Conservation (phyloP, 306 rosid species). For the Prinsepia uniflora region DNA sequence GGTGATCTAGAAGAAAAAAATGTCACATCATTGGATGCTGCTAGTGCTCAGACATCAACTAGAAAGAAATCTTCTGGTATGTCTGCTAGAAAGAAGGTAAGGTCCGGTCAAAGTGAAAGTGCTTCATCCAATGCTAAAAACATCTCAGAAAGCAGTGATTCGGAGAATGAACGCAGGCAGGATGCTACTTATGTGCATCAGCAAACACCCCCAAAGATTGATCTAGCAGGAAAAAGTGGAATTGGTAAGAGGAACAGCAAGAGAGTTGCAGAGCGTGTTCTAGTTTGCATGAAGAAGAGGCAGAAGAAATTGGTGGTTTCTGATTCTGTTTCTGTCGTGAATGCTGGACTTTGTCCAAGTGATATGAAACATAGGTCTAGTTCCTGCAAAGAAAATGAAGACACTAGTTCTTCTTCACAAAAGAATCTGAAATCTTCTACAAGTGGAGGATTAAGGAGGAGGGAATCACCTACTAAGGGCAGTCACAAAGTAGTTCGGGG, state of each 20-base stretch:
- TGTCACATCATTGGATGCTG: constrained; percentile 39
- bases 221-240: constrained; percentile 53
- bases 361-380: constrained; percentile 44
- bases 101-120: constrained; percentile 79
- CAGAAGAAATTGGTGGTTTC: constrained; percentile 74
- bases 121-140: constrained; percentile 89
- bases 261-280: constrained; percentile 87
- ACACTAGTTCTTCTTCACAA: constrained; percentile 39
- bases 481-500: constrained; percentile 37
- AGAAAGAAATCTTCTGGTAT: constrained; percentile 52
- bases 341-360: constrained; percentile 44
- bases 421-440: constrained; percentile 36
- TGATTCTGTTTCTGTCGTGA: constrained; percentile 78
- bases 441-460: constrained; percentile 43
- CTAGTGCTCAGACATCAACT: constrained; percentile 37
- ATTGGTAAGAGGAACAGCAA: constrained; percentile 82
- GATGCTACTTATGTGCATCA: constrained; percentile 47
- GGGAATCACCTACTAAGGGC: constrained; percentile 33
- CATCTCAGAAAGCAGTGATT: constrained; percentile 89
- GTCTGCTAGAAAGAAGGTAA: constrained; percentile 54
- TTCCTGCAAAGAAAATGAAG: constrained; percentile 39
- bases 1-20: constrained; percentile 59
- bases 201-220: constrained; percentile 50
- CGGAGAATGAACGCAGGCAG: constrained; percentile 76
- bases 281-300: constrained; percentile 80